Conservation (phyloP, 371 early-diverging fungal species). For the Mortierella sp. region DNA sequence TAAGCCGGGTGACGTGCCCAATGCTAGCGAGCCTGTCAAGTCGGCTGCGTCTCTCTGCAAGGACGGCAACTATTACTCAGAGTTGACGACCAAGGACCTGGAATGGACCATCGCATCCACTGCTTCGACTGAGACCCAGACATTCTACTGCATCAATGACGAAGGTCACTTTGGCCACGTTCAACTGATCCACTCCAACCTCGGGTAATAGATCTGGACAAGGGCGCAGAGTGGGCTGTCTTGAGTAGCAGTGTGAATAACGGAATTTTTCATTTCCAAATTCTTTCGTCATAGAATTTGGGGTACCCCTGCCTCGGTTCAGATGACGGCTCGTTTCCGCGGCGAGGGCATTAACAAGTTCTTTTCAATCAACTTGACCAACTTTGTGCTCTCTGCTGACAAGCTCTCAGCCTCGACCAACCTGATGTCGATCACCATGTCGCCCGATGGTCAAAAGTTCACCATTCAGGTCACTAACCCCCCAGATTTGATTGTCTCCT, state of each 20-base stretch:
- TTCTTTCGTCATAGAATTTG: slow-evolving; percentile 50
- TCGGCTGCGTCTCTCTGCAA: slow-evolving; percentile 67
- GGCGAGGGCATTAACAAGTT: slow-evolving; percentile 74
- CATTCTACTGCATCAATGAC: slow-evolving; percentile 83
- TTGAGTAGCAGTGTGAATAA: too few species aligned
- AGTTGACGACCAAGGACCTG: slow-evolving; percentile 71
- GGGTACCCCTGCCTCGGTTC: slow-evolving; percentile 64
- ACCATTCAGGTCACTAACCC: slow-evolving; percentile 68
- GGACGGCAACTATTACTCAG: slow-evolving; percentile 67
- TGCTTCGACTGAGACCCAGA: slow-evolving; percentile 90
- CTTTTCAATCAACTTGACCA: slow-evolving; percentile 77
- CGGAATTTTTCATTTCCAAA: too few species aligned
- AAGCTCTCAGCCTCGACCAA: slow-evolving; percentile 79
- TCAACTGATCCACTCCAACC: slow-evolving; percentile 88
- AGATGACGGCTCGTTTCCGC: slow-evolving; percentile 82
- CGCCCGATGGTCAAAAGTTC: slow-evolving; percentile 63
- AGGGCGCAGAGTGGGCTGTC: neutral
- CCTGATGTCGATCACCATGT: slow-evolving; percentile 70
- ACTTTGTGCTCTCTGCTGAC: slow-evolving; percentile 76
- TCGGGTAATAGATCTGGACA: slow-evolving; percentile 66
- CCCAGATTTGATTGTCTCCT: slow-evolving; percentile 68
- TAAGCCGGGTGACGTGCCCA: slow-evolving; percentile 49
- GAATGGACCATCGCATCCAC: slow-evolving; percentile 79
- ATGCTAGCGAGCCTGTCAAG: slow-evolving; percentile 55
- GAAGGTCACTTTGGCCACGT: slow-evolving; percentile 82